Evolutionary conservation across 2,329 filamentous ascomycete genomes (phyloP).

Genomic region (Aureobasidium sp.): DNA sequence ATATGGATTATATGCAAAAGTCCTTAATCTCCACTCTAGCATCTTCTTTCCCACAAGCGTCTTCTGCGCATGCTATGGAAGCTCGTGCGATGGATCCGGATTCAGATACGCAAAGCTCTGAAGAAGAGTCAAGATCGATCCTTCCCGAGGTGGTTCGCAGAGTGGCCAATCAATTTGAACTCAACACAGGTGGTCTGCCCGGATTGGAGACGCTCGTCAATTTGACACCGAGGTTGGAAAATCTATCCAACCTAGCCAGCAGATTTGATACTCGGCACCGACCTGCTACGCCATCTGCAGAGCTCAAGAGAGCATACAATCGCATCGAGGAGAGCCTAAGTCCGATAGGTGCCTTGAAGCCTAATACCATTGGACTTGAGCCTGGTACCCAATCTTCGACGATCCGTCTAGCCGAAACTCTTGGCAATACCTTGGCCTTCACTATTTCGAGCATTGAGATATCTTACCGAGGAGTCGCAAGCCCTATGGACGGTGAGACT

Average conservation of each 20-base stretch:
- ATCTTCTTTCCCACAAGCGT: slow-evolving; percentile 3
- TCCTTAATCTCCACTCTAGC: slow-evolving; percentile 1
- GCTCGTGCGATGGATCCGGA: not conserved
- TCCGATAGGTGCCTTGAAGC: slow-evolving; percentile 1
- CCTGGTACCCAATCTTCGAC: slow-evolving; percentile 9
- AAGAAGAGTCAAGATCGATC: slow-evolving; percentile 10
- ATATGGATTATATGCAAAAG: slow-evolving; percentile 11
- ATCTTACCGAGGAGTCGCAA: slow-evolving; percentile 74
- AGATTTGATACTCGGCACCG: not conserved
- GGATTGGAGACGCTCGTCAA: slow-evolving; percentile 1
- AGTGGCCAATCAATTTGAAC: slow-evolving; percentile 6
- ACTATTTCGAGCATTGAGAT: slow-evolving; percentile 88
- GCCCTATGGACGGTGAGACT: slow-evolving; percentile 55
- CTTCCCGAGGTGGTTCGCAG: slow-evolving; percentile 10
- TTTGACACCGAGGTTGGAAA: slow-evolving; percentile 2
- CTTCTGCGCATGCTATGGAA: not conserved
- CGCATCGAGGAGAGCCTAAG: slow-evolving; percentile 44
- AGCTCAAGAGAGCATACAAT: slow-evolving; percentile 48
- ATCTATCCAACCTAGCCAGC: not conserved
- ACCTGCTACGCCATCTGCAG: slow-evolving; percentile 14
- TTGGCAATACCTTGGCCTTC: slow-evolving; percentile 36
- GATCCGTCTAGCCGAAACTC: slow-evolving; percentile 2
- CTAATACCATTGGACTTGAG: not conserved
- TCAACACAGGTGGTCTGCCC: not conserved
- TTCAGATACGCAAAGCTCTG: not conserved